These are phyloP conservation scores for Pholiota microspora DNA, from an alignment of 768 basidiomycete species.

Conservation along the genomic window DNA sequence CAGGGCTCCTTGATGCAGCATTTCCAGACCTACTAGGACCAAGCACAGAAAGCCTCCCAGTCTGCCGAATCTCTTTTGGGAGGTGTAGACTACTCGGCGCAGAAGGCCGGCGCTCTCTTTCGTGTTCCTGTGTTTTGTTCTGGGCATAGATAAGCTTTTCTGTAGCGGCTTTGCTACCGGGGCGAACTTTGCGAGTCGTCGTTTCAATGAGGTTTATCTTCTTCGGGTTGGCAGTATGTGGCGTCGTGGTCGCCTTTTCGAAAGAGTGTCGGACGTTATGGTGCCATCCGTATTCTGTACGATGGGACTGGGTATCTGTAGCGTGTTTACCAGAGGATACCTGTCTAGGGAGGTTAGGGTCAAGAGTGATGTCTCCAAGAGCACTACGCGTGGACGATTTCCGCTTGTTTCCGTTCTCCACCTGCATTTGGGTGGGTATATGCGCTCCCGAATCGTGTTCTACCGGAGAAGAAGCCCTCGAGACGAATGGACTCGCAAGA, in stretches of 20 bases:
- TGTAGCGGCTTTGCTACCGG: background rate
- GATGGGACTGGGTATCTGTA: too few relatives aligned
- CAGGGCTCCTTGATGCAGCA: too few relatives aligned
- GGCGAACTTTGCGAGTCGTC: background rate
- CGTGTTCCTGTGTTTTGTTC: background rate
- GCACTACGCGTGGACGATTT: conserved; percentile 1
- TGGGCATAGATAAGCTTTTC: background rate
- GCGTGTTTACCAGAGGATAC: too few relatives aligned
- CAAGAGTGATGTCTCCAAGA: conserved; percentile 11
- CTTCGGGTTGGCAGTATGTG: background rate
- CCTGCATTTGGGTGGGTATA: conserved; percentile 5
- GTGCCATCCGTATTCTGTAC: too few relatives aligned
- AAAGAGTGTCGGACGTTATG: background rate
- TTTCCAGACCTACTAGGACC: background rate
- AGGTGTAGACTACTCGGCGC: conserved; percentile 20
- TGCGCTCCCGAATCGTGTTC: conserved; percentile 5
- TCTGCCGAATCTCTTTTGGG: conserved; percentile 2
- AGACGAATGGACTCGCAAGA: conserved; percentile 26
- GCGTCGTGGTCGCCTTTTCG: background rate
- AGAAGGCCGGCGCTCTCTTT: conserved; percentile 20
- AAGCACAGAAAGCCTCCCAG: background rate
- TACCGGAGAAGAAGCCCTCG: conserved; percentile 24
- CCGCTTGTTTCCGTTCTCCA: background rate
- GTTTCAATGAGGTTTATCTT: background rate
- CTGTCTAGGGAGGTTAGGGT: conserved; percentile 11